Evolutionary conservation across 2,329 filamentous ascomycete species (phyloP).

Genomic region (Stemphylium vesicarium): DNA sequence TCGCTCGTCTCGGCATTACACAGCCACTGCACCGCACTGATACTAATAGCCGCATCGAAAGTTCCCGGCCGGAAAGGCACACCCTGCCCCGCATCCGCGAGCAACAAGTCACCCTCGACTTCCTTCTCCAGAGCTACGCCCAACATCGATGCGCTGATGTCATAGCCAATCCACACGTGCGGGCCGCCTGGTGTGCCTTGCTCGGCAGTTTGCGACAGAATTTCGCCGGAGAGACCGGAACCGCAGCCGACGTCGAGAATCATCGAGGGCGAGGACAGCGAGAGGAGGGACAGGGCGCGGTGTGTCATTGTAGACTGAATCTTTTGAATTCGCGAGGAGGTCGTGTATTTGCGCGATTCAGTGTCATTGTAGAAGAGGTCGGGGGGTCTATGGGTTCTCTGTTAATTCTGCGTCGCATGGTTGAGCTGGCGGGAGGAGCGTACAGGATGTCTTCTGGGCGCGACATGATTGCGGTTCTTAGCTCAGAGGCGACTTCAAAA

Average conservation of each 20-base stretch:
- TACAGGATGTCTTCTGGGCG: constrained; percentile 95
- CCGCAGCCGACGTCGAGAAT: constrained; percentile 98
- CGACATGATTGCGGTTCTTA: constrained; percentile 73
- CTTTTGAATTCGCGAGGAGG: constrained; percentile 90
- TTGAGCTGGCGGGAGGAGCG: constrained; percentile 37
- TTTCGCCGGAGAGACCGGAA: constrained; percentile 91
- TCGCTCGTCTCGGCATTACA: constrained; percentile 93
- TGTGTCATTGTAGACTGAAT: constrained; percentile 96
- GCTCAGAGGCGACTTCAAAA: neutral
- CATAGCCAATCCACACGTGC: constrained; percentile 97
- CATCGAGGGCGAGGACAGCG: constrained; percentile 77
- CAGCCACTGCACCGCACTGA: constrained; percentile 97
- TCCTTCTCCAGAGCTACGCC: constrained; percentile 90
- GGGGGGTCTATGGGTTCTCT: constrained; percentile 68
- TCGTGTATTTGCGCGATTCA: constrained; percentile 97
- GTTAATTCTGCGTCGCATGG: constrained; percentile 17
- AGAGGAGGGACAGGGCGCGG: constrained; percentile 88
- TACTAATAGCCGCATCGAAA: constrained; percentile 94
- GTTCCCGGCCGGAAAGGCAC: constrained; percentile 90
- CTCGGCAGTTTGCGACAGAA: constrained; percentile 74
- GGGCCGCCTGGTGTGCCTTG: constrained; percentile 73
- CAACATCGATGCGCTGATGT: constrained; percentile 95
- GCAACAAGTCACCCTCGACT: constrained; percentile 89
- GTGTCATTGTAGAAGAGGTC: constrained; percentile 97
- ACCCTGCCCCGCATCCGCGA: constrained; percentile 94